phyloP scores from a whole-genome alignment of 2,329 filamentous ascomycete genomes.

The Colletotrichum truncatum region DNA sequence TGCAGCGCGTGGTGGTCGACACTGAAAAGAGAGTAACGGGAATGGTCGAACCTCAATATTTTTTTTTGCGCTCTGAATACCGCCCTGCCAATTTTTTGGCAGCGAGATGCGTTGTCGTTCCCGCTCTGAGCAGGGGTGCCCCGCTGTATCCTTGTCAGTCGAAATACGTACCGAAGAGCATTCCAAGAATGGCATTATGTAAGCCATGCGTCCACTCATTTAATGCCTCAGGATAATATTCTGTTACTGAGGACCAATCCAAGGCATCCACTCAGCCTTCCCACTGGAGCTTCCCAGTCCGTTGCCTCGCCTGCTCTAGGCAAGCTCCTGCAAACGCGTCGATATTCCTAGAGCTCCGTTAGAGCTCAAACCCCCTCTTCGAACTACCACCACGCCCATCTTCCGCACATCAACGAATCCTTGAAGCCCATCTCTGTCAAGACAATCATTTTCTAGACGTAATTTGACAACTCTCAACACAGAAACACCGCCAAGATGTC shows the following conservation, averaged over 20 bases:
- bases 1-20: constrained; percentile 23
- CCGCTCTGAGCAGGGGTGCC: constrained; percentile 25
- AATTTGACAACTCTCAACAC: not conserved
- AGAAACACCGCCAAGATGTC: constrained; percentile 56
- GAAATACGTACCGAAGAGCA: not conserved
- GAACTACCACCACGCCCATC: constrained; percentile 29
- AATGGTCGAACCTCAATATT: constrained; percentile 16
- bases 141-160: constrained; percentile 7
- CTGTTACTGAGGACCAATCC: constrained; percentile 28
- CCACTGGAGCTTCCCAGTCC: constrained; percentile 37
- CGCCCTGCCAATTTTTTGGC: constrained; percentile 23
- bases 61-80: constrained; percentile 22
- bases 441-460: constrained; percentile 33
- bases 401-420: constrained; percentile 34
- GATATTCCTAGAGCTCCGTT: constrained; percentile 29
- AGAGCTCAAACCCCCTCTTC: constrained; percentile 32
- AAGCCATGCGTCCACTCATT: not conserved
- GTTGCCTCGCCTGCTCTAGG: constrained; percentile 46
- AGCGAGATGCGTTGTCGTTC: constrained; percentile 31
- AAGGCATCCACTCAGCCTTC: constrained; percentile 46
- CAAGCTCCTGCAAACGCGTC: constrained; percentile 60
- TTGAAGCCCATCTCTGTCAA: constrained; percentile 19
- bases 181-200: constrained; percentile 1
- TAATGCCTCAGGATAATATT: constrained; percentile 41
- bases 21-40: constrained; percentile 18